Conservation (phyloP, 116 monocot genomes). For the Cymodocea nodosa region DNA sequence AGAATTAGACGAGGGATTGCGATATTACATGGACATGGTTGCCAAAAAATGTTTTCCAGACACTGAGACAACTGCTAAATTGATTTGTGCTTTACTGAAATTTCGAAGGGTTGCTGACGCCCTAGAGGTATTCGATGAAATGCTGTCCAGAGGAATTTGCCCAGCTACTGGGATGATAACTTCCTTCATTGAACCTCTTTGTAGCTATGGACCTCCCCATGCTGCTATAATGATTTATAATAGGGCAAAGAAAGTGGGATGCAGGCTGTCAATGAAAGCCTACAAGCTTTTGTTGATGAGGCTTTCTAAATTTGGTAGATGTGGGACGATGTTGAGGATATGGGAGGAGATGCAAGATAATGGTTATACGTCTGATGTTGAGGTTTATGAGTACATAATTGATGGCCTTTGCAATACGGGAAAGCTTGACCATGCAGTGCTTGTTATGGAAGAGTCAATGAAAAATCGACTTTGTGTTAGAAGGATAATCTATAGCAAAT, state of each 20-base stretch:
- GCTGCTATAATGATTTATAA: conserved; percentile 70
- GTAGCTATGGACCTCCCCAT: conserved; percentile 86
- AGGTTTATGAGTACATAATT: conserved; percentile 78
- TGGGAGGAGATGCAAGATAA: conserved; percentile 89
- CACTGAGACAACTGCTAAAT: conserved; percentile 29
- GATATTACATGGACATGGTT: conserved; percentile 51
- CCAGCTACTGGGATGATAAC: conserved; percentile 76
- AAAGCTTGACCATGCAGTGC: conserved; percentile 68
- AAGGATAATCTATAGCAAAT: conserved; percentile 60
- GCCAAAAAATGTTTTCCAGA: conserved; percentile 35
- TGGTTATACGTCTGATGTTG: conserved; percentile 59
- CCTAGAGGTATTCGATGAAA: conserved; percentile 69
- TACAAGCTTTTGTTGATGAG: conserved; percentile 86
- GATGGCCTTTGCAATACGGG: conserved; percentile 81
- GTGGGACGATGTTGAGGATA: conserved; percentile 52
- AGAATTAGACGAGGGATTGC: conserved; percentile 47
- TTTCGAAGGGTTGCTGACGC: conserved; percentile 77
- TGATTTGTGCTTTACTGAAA: conserved; percentile 57
- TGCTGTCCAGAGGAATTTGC: conserved; percentile 40
- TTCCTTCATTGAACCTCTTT: conserved; percentile 51
- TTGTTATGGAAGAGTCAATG: conserved; percentile 63
- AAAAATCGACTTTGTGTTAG: conserved; percentile 48
- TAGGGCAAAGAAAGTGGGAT: conserved; percentile 57
- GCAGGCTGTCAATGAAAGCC: conserved; percentile 63
- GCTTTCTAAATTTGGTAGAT: conserved; percentile 79